Evolutionary conservation across 2,329 filamentous ascomycete genomes (phyloP).

Genomic region (Penicillium thymicola): DNA sequence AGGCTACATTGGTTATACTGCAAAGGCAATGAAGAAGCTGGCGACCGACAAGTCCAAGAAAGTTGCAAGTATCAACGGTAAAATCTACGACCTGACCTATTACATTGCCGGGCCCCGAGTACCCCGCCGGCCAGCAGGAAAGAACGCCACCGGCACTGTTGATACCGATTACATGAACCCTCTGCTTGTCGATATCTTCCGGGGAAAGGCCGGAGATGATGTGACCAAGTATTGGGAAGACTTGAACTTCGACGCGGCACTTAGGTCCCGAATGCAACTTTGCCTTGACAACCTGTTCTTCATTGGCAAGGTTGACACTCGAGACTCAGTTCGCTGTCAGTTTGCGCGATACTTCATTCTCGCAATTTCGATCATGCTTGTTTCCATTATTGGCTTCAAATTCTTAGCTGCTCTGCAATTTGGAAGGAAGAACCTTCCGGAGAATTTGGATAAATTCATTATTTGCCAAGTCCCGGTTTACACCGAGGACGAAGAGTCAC

Average conservation of each 20-base stretch:
- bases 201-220: slow-evolving; percentile 70
- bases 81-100: slow-evolving; percentile 84
- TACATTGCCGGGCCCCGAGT: slow-evolving; percentile 75
- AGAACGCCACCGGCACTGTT: slow-evolving; percentile 47
- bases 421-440: slow-evolving; percentile 81
- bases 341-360: slow-evolving; percentile 90
- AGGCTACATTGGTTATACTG: slow-evolving; percentile 79
- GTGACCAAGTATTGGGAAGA: slow-evolving; percentile 79
- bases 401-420: slow-evolving; percentile 97
- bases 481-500: slow-evolving; percentile 95
- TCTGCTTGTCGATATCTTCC: slow-evolving; percentile 72
- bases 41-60: slow-evolving; percentile 57
- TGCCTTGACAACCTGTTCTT: slow-evolving; percentile 96
- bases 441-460: slow-evolving; percentile 97
- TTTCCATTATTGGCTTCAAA: slow-evolving; percentile 85
- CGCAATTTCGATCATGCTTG: slow-evolving; percentile 75
- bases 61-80: slow-evolving; percentile 73
- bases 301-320: slow-evolving; percentile 84
- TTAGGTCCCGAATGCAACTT: slow-evolving; percentile 67
- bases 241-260: slow-evolving; percentile 56
- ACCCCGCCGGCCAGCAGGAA: slow-evolving; percentile 56
- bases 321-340: slow-evolving; percentile 77
- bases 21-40: slow-evolving; percentile 70
- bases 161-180: slow-evolving; percentile 78
- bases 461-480: slow-evolving; percentile 98